These are phyloP conservation scores for Daldinia decipiens DNA, from an alignment of 495 filamentous ascomycete species.

Conservation along the genomic window DNA sequence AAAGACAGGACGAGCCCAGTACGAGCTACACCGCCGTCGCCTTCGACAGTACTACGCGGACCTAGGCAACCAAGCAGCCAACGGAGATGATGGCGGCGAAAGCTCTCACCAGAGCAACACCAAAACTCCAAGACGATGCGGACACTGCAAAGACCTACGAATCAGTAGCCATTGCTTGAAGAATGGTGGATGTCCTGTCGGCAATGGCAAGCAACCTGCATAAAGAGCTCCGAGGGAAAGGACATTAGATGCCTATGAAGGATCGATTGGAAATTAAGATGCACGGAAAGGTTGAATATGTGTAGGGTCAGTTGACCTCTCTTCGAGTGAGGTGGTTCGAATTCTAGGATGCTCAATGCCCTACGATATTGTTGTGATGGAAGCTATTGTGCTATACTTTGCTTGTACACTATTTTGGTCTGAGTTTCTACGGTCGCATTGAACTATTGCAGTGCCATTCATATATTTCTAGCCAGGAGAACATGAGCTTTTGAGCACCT, in stretches of 20 bases:
- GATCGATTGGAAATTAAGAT: neutral
- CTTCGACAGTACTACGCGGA: neutral
- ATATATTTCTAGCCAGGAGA: too few species aligned
- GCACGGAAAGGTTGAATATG: neutral
- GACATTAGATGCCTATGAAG: neutral
- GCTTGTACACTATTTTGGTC: neutral
- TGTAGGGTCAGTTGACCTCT: neutral
- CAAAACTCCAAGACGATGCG: constrained; percentile 8
- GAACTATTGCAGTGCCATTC: too few species aligned
- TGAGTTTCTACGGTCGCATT: neutral
- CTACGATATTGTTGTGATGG: neutral
- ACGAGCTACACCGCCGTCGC: neutral
- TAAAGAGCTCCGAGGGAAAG: too few species aligned
- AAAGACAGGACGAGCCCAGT: neutral
- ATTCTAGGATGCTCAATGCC: neutral
- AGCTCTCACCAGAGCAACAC: neutral
- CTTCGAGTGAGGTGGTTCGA: neutral
- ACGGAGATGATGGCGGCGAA: neutral
- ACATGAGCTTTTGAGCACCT: too few species aligned
- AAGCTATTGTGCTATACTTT: neutral
- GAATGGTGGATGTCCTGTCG: constrained; percentile 12
- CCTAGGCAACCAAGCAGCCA: neutral
- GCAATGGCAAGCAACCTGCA: neutral
- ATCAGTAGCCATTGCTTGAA: constrained; percentile 11
- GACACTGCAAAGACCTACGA: neutral